phyloP scores from a whole-genome alignment of 1,284 basidiomycete species.

The Cryptococcus jaspeensis region DNA sequence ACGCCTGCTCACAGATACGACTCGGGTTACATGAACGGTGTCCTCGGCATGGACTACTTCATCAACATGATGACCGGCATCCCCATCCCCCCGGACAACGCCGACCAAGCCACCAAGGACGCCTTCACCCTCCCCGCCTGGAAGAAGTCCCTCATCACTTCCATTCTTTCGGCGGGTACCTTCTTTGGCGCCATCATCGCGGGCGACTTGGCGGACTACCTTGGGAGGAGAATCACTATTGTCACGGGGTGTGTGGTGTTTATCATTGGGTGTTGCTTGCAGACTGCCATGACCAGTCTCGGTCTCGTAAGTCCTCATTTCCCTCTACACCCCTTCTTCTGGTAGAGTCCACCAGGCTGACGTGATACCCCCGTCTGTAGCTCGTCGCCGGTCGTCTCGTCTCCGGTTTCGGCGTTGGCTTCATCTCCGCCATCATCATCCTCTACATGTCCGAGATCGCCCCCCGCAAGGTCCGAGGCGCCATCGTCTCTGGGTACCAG shows the following conservation, averaged over 20 bases:
- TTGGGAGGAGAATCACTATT: constrained; percentile 50
- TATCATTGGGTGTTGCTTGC: constrained; percentile 51
- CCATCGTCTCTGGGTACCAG: constrained; percentile 77
- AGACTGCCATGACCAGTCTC: constrained; percentile 49
- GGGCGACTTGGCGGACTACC: constrained; percentile 51
- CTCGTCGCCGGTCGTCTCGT: constrained; percentile 52
- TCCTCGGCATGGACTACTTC: constrained; percentile 41
- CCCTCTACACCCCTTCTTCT: neutral
- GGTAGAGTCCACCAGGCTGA: neutral
- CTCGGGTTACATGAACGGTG: constrained; percentile 44
- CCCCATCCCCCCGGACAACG: constrained; percentile 18
- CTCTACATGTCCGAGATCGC: constrained; percentile 66
- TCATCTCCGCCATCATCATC: constrained; percentile 54
- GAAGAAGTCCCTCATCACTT: constrained; percentile 48
- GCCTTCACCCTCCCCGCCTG: constrained; percentile 36
- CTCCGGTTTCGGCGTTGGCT: constrained; percentile 55
- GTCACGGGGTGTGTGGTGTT: constrained; percentile 50
- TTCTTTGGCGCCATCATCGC: constrained; percentile 51
- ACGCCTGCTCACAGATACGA: constrained; percentile 35
- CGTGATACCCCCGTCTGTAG: constrained; percentile 1
- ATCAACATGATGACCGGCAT: constrained; percentile 32
- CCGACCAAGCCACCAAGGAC: constrained; percentile 14
- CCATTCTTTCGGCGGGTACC: constrained; percentile 52
- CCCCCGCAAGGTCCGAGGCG: constrained; percentile 76
- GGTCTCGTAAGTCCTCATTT: constrained; percentile 26